Conservation (phyloP, 2,329 filamentous ascomycete species). For the Epichloe coenophiala region DNA sequence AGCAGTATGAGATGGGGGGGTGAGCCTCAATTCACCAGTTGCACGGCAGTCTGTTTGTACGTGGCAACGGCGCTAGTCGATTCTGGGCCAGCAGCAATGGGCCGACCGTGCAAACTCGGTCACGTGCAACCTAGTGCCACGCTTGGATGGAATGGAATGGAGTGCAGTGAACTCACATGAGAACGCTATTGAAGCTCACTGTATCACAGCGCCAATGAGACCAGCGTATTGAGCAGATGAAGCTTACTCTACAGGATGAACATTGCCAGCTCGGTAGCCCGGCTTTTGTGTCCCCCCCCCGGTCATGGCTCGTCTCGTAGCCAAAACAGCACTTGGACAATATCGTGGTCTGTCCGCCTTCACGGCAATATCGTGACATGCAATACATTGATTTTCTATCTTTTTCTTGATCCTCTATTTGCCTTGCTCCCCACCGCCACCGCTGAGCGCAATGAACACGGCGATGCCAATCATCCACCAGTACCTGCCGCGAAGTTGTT, state of each 20-base stretch:
- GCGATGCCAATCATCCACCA: slow-evolving; percentile 51
- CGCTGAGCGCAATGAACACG: slow-evolving; percentile 37
- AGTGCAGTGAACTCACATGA: too few relatives aligned
- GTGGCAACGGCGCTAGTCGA: slow-evolving; percentile 20
- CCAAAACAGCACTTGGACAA: background rate
- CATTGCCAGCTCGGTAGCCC: too few relatives aligned
- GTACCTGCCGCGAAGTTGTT: slow-evolving; percentile 33
- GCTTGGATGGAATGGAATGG: too few relatives aligned
- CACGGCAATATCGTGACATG: slow-evolving; percentile 7
- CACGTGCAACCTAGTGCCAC: slow-evolving; percentile 6
- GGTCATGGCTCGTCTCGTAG: background rate
- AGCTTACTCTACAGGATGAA: too few relatives aligned
- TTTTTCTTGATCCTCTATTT: slow-evolving; percentile 26
- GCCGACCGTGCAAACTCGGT: background rate
- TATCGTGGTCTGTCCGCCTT: background rate
- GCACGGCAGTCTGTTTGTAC: slow-evolving; percentile 9
- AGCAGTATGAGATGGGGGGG: slow-evolving; percentile 12
- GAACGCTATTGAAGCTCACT: too few relatives aligned
- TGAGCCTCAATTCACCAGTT: slow-evolving; percentile 11
- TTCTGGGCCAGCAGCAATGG: slow-evolving; percentile 8
- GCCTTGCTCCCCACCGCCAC: slow-evolving; percentile 28
- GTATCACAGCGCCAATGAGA: too few relatives aligned
- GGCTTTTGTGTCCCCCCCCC: background rate
- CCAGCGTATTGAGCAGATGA: too few relatives aligned
- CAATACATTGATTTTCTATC: background rate